phyloP scores from a whole-genome alignment of 2,329 filamentous ascomycete genomes.

The Emericellopsis cladophorae region DNA sequence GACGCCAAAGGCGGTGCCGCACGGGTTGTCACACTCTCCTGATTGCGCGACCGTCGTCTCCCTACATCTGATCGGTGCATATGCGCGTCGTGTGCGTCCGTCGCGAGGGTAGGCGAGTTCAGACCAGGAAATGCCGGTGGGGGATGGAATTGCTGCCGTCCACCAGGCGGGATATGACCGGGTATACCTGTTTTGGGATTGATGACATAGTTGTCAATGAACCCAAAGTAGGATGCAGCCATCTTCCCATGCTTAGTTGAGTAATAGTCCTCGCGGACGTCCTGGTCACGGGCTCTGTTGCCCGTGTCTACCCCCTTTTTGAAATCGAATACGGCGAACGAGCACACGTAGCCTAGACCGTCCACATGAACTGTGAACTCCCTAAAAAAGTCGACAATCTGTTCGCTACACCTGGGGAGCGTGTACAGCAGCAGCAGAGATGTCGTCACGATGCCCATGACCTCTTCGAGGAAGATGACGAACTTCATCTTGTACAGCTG shows the following conservation, averaged over 20 bases:
- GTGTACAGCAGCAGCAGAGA: slow-evolving; percentile 81
- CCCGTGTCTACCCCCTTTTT: slow-evolving; percentile 57
- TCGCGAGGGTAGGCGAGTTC: slow-evolving; percentile 45
- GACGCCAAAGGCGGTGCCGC: slow-evolving; percentile 15
- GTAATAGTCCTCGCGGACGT: slow-evolving; percentile 84
- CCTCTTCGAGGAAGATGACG: slow-evolving; percentile 83
- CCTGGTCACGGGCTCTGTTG: slow-evolving; percentile 24
- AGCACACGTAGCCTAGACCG: slow-evolving; percentile 89
- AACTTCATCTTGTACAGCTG: slow-evolving; percentile 86
- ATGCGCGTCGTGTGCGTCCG: slow-evolving; percentile 40
- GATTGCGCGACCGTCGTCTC: no score
- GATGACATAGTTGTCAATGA: slow-evolving; percentile 80
- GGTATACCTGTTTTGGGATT: slow-evolving; percentile 58
- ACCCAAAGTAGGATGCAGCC: slow-evolving; percentile 93
- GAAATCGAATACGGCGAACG: slow-evolving; percentile 95
- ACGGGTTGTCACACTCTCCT: slow-evolving; percentile 4
- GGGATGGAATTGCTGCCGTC: slow-evolving; percentile 51
- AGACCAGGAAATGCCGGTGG: slow-evolving; percentile 64
- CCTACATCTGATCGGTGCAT: slow-evolving; percentile 14
- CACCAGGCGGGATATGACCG: slow-evolving; percentile 43
- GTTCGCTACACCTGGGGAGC: slow-evolving; percentile 77
- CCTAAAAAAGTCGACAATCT: slow-evolving; percentile 93
- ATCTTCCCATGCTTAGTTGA: slow-evolving; percentile 95
- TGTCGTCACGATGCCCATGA: slow-evolving; percentile 83
- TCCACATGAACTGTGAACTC: slow-evolving; percentile 97